phyloP scores from a whole-genome alignment of 306 rosid species.

The Calophaca sinica region DNA sequence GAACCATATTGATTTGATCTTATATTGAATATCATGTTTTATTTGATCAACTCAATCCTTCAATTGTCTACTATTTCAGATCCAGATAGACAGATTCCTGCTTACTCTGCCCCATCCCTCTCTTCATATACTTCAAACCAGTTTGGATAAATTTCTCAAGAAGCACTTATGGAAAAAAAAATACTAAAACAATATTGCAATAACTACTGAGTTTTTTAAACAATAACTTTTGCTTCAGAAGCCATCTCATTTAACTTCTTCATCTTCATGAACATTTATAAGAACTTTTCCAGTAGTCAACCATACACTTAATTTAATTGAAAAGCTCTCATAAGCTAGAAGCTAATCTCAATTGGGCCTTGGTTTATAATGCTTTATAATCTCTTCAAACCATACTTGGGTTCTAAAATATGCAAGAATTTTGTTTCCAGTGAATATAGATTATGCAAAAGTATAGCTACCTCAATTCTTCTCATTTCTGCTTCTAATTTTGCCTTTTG shows the following conservation, averaged over 20 bases:
- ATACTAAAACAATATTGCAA: too few species aligned
- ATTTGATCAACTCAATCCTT: too few species aligned
- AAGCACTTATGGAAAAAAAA: too few species aligned
- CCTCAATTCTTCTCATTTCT: slow-evolving; percentile 89
- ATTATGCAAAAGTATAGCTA: slow-evolving; percentile 38
- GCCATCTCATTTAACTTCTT: background rate
- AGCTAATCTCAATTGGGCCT: background rate
- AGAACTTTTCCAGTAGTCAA: background rate
- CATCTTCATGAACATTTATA: background rate
- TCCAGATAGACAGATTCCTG: too few species aligned
- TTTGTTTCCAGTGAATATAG: slow-evolving; percentile 17
- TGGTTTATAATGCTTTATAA: slow-evolving; percentile 7
- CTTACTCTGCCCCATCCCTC: too few species aligned
- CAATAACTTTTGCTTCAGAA: background rate
- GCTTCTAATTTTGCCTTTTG: slow-evolving; percentile 86
- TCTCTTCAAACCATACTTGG: slow-evolving; percentile 26
- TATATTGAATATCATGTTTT: background rate
- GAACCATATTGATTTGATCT: background rate
- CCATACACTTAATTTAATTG: background rate
- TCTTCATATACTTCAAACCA: too few species aligned
- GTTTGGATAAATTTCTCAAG: too few species aligned
- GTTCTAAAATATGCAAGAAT: slow-evolving; percentile 8
- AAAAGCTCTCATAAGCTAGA: background rate
- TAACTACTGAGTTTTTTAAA: too few species aligned
- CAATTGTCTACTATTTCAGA: too few species aligned